Evolutionary conservation across 306 rosid genomes (phyloP).

Genomic region (Lathyrus aphaca): DNA sequence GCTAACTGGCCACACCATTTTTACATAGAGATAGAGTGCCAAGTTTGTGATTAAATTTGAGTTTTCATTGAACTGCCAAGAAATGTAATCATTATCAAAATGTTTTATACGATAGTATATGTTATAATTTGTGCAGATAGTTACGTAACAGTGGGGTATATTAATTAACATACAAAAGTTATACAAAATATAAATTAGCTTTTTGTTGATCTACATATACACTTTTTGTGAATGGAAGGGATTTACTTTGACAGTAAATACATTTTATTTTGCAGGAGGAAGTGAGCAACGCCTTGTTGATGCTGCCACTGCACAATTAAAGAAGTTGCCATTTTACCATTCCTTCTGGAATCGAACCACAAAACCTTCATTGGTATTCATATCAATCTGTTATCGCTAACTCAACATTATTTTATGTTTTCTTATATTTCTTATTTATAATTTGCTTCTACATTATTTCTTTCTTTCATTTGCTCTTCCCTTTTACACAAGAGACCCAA

Average conservation of each 20-base stretch:
- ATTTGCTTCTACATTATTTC: constrained; percentile 13
- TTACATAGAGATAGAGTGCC: not conserved
- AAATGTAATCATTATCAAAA: constrained; percentile 16
- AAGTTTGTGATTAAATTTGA: constrained; percentile 2
- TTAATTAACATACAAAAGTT: constrained; percentile 1
- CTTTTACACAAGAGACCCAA: not conserved
- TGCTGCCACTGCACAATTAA: constrained; percentile 81
- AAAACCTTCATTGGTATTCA: constrained; percentile 83
- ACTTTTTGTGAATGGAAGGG: not conserved
- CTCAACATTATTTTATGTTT: constrained; percentile 14
- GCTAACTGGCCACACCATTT: not conserved
- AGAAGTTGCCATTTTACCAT: constrained; percentile 93
- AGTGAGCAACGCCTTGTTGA: constrained; percentile 84
- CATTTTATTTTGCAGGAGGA: constrained; percentile 66
- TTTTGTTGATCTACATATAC: not conserved
- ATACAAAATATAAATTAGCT: not conserved
- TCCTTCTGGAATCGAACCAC: constrained; percentile 99
- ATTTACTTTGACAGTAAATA: constrained; percentile 20
- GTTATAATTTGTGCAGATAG: constrained; percentile 9
- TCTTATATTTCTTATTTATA: constrained; percentile 14
- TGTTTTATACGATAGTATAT: constrained; percentile 14
- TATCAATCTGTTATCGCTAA: constrained; percentile 25
- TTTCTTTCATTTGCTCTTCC: constrained; percentile 21
- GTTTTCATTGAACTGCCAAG: not conserved
- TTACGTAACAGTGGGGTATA: not conserved